These are phyloP conservation scores for Fraxinus excelsior DNA, from an alignment of 257 asterid genomes.

Conservation along the genomic window DNA sequence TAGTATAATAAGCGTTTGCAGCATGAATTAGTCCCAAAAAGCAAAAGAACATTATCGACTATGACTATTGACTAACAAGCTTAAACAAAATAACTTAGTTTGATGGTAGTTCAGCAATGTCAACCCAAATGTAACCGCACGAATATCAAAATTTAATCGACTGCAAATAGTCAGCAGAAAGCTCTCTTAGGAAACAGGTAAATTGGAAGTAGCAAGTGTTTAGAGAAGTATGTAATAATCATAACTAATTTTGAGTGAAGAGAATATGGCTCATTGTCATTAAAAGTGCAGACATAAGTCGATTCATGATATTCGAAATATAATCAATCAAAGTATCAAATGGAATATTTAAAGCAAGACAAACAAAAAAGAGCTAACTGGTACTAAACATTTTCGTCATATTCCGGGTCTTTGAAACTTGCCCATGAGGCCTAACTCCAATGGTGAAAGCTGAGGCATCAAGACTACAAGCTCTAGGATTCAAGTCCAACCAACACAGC, in stretches of 20 bases:
- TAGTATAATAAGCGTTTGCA: neutral
- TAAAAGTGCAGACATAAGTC: neutral
- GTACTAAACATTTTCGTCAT: neutral
- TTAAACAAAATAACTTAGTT: neutral
- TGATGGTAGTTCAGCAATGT: neutral
- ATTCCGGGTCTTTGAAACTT: neutral
- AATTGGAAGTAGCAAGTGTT: neutral
- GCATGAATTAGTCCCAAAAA: neutral
- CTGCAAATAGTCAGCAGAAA: neutral
- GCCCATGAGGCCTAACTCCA: neutral
- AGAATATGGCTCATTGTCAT: neutral
- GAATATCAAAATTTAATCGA: neutral
- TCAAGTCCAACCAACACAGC: neutral
- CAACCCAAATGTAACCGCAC: slow-evolving; percentile 4
- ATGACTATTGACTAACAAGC: neutral
- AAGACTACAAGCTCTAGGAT: neutral
- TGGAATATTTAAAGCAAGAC: neutral
- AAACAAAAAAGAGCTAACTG: neutral
- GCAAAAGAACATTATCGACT: neutral
- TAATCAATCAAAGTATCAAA: neutral
- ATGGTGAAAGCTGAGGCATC: neutral
- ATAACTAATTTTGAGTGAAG: neutral
- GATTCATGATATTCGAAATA: neutral
- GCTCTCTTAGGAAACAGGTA: neutral
- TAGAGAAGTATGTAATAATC: neutral